These are phyloP conservation scores for Rhynchospora breviuscula DNA, from an alignment of 176 grass and related monocot genomes.

Conservation along the genomic window DNA sequence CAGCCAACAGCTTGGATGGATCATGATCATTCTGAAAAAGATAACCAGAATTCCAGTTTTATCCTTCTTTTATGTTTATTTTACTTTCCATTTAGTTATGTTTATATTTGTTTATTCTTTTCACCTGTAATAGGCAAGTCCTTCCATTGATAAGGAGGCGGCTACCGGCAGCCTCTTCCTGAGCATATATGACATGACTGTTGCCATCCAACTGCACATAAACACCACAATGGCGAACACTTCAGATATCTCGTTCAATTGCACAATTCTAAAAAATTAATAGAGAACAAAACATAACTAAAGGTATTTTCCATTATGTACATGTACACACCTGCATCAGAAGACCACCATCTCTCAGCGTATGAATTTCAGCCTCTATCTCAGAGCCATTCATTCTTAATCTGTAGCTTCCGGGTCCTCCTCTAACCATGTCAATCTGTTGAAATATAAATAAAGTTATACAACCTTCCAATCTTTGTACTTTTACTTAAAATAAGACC, in stretches of 20 bases:
- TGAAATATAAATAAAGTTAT: slow-evolving; percentile 25
- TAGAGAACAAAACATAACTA: slow-evolving; percentile 16
- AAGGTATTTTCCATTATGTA: neutral
- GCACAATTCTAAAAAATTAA: slow-evolving; percentile 7
- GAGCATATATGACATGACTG: slow-evolving; percentile 95
- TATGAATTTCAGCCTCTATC: slow-evolving; percentile 90
- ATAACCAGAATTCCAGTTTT: neutral
- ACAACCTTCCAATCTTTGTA: slow-evolving; percentile 12
- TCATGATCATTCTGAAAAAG: slow-evolving; percentile 91
- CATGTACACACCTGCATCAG: slow-evolving; percentile 93
- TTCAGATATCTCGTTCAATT: neutral
- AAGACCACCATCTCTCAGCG: slow-evolving; percentile 84
- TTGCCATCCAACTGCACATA: slow-evolving; percentile 84
- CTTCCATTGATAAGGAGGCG: slow-evolving; percentile 99
- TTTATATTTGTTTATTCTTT: slow-evolving; percentile 22
- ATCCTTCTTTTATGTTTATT: neutral
- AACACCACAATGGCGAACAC: slow-evolving; percentile 16
- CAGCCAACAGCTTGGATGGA: slow-evolving; percentile 92
- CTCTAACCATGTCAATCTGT: slow-evolving; percentile 79
- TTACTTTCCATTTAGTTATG: neutral
- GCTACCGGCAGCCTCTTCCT: slow-evolving; percentile 96
- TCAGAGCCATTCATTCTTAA: slow-evolving; percentile 88
- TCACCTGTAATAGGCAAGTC: slow-evolving; percentile 98
- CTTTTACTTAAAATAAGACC: slow-evolving; percentile 18
- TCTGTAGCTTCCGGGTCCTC: slow-evolving; percentile 90